These are phyloP conservation scores for Rhinocladiella mackenziei DNA, from an alignment of 2,329 filamentous ascomycete genomes.

Conservation along the genomic window DNA sequence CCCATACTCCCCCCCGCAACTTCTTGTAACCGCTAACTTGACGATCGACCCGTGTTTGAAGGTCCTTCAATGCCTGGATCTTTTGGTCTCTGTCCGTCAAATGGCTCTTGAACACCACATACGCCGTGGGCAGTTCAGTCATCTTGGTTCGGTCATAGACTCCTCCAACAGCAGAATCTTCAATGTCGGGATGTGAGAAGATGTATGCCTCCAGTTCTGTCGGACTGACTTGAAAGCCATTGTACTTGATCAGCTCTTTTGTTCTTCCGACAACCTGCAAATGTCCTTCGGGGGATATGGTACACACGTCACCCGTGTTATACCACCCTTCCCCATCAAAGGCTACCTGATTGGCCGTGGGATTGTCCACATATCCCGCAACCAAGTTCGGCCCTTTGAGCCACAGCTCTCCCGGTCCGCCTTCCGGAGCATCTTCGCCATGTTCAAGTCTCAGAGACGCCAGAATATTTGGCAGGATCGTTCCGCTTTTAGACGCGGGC, in stretches of 20 bases:
- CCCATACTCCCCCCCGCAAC: constrained; percentile 9
- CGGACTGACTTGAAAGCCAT: constrained; percentile 67
- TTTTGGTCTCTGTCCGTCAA: constrained; percentile 46
- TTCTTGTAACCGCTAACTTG: constrained; percentile 40
- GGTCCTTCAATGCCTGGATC: constrained; percentile 37
- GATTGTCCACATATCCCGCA: constrained; percentile 51
- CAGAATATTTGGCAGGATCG: constrained; percentile 70
- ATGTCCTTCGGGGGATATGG: constrained; percentile 70
- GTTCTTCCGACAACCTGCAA: constrained; percentile 85
- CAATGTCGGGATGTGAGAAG: constrained; percentile 46
- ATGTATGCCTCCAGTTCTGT: constrained; percentile 61
- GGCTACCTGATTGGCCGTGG: constrained; percentile 45
- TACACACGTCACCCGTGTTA: constrained; percentile 81
- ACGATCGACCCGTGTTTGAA: constrained; percentile 35
- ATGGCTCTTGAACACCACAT: constrained; percentile 52
- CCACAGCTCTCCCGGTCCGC: constrained; percentile 64
- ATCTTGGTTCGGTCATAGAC: constrained; percentile 39
- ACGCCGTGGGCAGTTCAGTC: constrained; percentile 66
- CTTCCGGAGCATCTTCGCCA: constrained; percentile 55
- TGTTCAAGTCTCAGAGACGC: constrained; percentile 56
- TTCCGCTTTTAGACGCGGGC: constrained; percentile 72
- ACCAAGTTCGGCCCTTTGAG: constrained; percentile 59
- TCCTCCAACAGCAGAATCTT: constrained; percentile 61
- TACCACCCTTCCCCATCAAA: constrained; percentile 70
- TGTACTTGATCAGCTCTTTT: constrained; percentile 62